Evolutionary conservation across 2,329 filamentous ascomycete genomes (phyloP), one percentile per base, ranked within the genome.

Genomic region (Raffaelea arxii): DNA sequence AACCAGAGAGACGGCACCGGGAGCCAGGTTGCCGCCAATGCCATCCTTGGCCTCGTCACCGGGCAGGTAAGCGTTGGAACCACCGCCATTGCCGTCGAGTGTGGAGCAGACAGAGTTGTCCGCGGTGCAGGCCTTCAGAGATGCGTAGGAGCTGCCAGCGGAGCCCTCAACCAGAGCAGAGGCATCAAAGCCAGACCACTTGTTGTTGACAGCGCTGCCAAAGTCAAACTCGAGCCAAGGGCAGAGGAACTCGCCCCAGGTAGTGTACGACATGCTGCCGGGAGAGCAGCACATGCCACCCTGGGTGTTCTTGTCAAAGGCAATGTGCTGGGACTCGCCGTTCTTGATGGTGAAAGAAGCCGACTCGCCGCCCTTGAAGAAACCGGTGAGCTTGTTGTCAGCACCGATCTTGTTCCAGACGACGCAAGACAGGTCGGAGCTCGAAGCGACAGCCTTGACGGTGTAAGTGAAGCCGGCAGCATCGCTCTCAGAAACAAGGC

Each of bases 371-470:
- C 52, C 50, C 32, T 46, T 49, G 62, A 68, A 75, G 65, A 71
- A 71, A 53, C 73, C 73, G 56, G 72, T 64, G 58, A 75, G 65
- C 30, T 49, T 47, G 35, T 64, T 62, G 41, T 64, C 54, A 14
- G 61, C 56, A 39, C 72, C 72, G 46, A 75, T 73, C 70, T 77
- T 77, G 69, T 73, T 71, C 64, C 61, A 74, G 64, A 66, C 69
- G 30, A 56, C 55, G 56, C 73, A 74, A 38, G 59, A 36, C 46
- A 64, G 61, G 38, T 49, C 43, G 30, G 43, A 43, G 51, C 47
- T 57, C 44, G 61, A 59, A 43, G 62, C 64, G 56, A 57, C 59
- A 57, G 73, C 70, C 52, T 60, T 60, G 50, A 63, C 51, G 19
- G 62, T 60, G 64, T 74, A 72, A 45, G 68, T 50, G 64, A 75